phyloP scores from a whole-genome alignment of 169 alveolate species.

The Eimeria tenella region DNA sequence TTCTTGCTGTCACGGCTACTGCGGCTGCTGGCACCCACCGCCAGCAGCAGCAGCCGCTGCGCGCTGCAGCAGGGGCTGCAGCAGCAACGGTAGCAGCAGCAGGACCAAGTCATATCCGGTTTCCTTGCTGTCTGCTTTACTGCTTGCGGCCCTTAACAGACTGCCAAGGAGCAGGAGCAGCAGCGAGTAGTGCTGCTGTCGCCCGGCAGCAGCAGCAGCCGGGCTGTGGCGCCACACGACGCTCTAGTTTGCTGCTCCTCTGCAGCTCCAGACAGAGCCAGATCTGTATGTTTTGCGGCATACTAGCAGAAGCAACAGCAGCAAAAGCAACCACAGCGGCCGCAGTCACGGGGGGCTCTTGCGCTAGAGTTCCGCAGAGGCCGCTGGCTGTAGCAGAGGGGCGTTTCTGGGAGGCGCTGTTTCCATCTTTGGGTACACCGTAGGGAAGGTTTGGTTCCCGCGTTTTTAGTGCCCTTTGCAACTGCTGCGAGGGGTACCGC shows the following conservation, averaged over 20 bases:
- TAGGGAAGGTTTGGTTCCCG: neutral
- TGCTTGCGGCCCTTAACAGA: conserved; percentile 71
- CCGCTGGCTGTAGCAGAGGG: conserved; percentile 61
- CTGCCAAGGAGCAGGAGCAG: conserved; percentile 67
- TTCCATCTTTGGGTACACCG: conserved; percentile 32
- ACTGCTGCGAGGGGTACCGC: conserved; percentile 9
- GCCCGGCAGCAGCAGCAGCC: conserved; percentile 67
- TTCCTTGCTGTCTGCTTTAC: conserved; percentile 68
- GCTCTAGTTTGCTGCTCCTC: conserved; percentile 25
- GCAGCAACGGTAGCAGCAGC: conserved; percentile 68
- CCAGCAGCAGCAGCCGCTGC: conserved; percentile 74
- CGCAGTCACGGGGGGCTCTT: conserved; percentile 52
- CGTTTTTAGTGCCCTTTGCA: conserved; percentile 42
- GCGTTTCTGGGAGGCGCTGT: conserved; percentile 41
- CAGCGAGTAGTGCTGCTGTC: conserved; percentile 75
- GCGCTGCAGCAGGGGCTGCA: conserved; percentile 73
- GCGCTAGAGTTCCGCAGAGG: conserved; percentile 58
- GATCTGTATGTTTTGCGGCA: conserved; percentile 58
- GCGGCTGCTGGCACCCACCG: conserved; percentile 77
- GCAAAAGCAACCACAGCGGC: conserved; percentile 51
- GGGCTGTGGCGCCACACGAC: conserved; percentile 72
- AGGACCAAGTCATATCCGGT: conserved; percentile 58
- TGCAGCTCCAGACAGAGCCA: conserved; percentile 57
- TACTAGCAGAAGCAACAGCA: conserved; percentile 46
- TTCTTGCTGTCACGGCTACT: conserved; percentile 15